These are phyloP conservation scores for Nymphaea colorata DNA, from an alignment of 164 flowering plant genomes.

Conservation along the genomic window DNA sequence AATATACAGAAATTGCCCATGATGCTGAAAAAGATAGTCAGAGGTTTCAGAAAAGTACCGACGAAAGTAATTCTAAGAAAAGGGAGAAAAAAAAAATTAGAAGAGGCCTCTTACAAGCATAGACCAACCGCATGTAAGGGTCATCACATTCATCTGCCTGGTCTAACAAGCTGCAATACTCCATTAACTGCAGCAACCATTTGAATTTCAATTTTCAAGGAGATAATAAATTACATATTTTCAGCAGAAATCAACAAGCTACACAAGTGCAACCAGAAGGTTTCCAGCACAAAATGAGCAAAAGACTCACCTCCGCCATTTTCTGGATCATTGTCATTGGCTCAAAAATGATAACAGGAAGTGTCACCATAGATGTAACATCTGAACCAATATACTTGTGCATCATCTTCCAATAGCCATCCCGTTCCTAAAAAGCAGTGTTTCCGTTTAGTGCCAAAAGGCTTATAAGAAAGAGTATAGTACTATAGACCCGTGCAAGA, in stretches of 20 bases:
- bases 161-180: conserved; percentile 56
- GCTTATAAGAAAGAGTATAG: not conserved
- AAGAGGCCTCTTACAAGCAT: conserved; percentile 36
- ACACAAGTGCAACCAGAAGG: not conserved
- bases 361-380: conserved; percentile 72
- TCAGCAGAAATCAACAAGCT: not conserved
- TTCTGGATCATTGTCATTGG: conserved; percentile 79
- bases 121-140: conserved; percentile 66
- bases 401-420: conserved; percentile 74
- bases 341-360: conserved; percentile 69
- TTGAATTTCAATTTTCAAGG: not conserved
- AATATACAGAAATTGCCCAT: conserved; percentile 74
- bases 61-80: not conserved
- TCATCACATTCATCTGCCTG: conserved; percentile 65
- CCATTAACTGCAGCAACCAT: conserved; percentile 46
- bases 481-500: too few relatives aligned
- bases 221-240: not conserved
- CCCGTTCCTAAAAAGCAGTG: conserved; percentile 36
- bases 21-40: conserved; percentile 41
- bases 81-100: not conserved
- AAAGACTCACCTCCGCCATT: conserved; percentile 57
- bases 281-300: not conserved
- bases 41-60: not conserved
- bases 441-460: not conserved
- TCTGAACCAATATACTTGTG: conserved; percentile 62